Evolutionary conservation across 352 stramenopile genomes (phyloP).

Genomic region (Globisporangium nodosum): DNA sequence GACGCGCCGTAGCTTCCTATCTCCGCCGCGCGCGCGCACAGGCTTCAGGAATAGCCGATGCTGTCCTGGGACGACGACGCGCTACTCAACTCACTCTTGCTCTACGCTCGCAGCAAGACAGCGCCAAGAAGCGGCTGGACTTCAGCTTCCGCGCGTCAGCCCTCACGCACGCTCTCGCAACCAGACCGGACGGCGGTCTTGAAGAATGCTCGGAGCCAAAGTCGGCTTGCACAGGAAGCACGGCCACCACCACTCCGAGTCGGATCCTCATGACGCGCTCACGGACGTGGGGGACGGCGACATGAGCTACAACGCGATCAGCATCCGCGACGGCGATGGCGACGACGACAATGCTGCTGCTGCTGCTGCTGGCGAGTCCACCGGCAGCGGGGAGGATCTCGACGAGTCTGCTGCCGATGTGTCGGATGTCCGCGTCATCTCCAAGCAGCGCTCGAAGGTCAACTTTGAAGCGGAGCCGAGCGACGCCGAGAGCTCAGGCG

Average conservation of each 20-base stretch:
- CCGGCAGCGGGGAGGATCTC: background rate
- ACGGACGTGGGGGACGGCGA: constrained; percentile 16
- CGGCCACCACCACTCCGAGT: background rate
- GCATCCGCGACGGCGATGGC: constrained; percentile 7
- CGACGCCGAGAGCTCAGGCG: background rate
- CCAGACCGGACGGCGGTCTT: background rate
- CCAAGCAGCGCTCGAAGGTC: constrained; percentile 4
- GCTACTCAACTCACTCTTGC: too few species aligned
- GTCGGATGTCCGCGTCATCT: background rate
- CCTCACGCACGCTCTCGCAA: background rate
- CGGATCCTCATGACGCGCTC: background rate
- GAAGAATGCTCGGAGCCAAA: constrained; percentile 10
- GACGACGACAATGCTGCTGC: background rate
- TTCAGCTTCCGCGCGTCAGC: constrained; percentile 2
- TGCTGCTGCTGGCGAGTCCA: background rate
- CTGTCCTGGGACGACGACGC: too few species aligned
- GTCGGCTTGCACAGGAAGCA: constrained; percentile 7
- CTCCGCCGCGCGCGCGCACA: too few species aligned
- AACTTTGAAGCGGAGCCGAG: constrained; percentile 10
- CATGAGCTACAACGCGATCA: constrained; percentile 16
- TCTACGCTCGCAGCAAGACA: too few species aligned
- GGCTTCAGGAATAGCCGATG: too few species aligned
- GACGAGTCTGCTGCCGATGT: background rate
- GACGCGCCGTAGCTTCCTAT: too few species aligned
- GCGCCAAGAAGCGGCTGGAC: background rate